These are phyloP conservation scores for Rutstroemia sp. DNA, from an alignment of 2,329 filamentous ascomycete species.

Conservation along the genomic window DNA sequence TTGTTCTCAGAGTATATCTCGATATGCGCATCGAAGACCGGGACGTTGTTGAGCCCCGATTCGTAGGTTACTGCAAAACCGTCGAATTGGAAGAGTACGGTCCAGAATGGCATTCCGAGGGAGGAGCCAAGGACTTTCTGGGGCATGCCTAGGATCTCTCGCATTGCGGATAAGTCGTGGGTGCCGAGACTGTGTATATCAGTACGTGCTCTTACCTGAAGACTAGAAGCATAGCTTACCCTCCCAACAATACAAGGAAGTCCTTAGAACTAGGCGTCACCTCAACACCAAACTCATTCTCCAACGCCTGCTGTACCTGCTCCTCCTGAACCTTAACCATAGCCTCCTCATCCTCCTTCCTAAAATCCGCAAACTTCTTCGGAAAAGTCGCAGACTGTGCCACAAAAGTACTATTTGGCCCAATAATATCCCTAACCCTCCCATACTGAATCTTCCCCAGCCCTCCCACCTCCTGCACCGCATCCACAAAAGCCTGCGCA, in stretches of 20 bases:
- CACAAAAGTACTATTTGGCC: slow-evolving; percentile 44
- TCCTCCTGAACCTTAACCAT: slow-evolving; percentile 63
- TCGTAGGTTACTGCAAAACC: slow-evolving; percentile 50
- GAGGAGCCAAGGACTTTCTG: slow-evolving; percentile 38
- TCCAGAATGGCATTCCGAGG: slow-evolving; percentile 35
- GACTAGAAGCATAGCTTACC: background rate
- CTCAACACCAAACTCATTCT: slow-evolving; percentile 52
- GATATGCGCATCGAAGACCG: slow-evolving; percentile 44
- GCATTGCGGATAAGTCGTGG: slow-evolving; percentile 48
- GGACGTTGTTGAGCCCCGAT: slow-evolving; percentile 45
- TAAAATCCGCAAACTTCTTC: slow-evolving; percentile 36
- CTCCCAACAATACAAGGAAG: slow-evolving; percentile 2
- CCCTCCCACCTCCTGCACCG: slow-evolving; percentile 44
- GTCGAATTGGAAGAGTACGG: slow-evolving; percentile 38
- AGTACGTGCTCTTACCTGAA: background rate
- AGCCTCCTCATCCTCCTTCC: slow-evolving; percentile 17
- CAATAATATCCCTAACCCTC: slow-evolving; percentile 42
- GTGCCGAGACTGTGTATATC: slow-evolving; percentile 40
- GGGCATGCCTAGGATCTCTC: slow-evolving; percentile 42
- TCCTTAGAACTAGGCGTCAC: slow-evolving; percentile 1
- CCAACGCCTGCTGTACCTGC: slow-evolving; percentile 80
- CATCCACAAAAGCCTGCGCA: slow-evolving; percentile 45
- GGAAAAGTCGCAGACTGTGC: slow-evolving; percentile 42
- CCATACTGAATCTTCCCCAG: slow-evolving; percentile 49
- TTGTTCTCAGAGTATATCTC: slow-evolving; percentile 47